phyloP scores from a whole-genome alignment of 2,329 filamentous ascomycete genomes.

The Blastomyces gilchristii region DNA sequence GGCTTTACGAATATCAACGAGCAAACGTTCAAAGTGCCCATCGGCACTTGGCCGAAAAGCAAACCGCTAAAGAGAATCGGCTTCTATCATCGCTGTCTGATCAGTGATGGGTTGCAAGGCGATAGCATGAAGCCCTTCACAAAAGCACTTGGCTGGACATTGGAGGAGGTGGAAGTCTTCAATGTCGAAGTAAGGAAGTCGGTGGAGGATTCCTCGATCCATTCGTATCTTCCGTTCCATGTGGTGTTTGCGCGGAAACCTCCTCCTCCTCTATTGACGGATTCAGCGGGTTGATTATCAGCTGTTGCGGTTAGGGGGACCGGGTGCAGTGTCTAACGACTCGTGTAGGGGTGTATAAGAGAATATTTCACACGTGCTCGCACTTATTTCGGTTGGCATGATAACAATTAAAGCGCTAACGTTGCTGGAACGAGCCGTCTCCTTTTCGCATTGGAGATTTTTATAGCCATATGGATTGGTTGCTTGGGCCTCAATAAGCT shows the following conservation, averaged over 20 bases:
- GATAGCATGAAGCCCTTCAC: slow-evolving; percentile 3
- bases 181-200: slow-evolving; percentile 2
- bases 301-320: background rate
- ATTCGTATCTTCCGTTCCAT: slow-evolving; percentile 6
- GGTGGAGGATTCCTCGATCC: background rate
- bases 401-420: background rate
- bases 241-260: slow-evolving; percentile 3
- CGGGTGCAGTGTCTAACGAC: background rate
- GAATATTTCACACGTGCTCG: background rate
- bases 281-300: background rate
- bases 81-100: slow-evolving; percentile 5
- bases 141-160: slow-evolving; percentile 1
- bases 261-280: background rate
- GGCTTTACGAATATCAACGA: slow-evolving; percentile 40
- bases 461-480: background rate
- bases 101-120: slow-evolving; percentile 3
- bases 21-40: slow-evolving; percentile 32
- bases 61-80: slow-evolving; percentile 8
- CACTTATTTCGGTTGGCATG: background rate
- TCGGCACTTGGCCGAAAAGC: slow-evolving; percentile 34
- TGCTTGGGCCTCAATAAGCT: background rate
- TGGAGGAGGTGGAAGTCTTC: slow-evolving; percentile 2
- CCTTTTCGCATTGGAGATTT: background rate
- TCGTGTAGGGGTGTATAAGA: background rate
- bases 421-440: background rate